Base-by-base conservation (phyloP, 73 alveolate genomes). In the Paramecium sexaurelia region DNA sequence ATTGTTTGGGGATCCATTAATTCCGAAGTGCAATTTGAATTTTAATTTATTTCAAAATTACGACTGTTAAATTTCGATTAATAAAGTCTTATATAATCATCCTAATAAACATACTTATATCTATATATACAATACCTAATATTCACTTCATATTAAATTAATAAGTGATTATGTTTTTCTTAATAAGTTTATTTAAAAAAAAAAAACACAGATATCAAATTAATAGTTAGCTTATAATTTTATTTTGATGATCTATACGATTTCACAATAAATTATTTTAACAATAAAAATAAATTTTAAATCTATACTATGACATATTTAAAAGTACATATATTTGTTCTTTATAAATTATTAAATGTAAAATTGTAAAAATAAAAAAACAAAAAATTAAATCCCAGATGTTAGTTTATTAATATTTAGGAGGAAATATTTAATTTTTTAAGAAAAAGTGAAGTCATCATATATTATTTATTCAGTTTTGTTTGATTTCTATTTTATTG, bases 1-100 rank as follows among this genome's bases (percentile, higher is more conserved):
- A 71, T 71, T 15, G 51, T 71, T 35, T 35, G 15, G 17, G 57
- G 56, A 37, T 35, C 55, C 86, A 71, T 32, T 71, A n/a, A 33
- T 19, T 71, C 35, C 43, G 83, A 61, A 61, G 83, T 61, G 83
- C 56, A 32, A 71, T 71, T 71, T 71, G 86, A 71, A 71, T 71
- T 51, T 51, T 51, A 17, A 51, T 71, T 71, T 27, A 71, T 35
- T 71, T 71, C 19, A 68, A 71, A 35, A 71, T 71, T 71, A 71
- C 37, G 56, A 71, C 86, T 71, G 86, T 71, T 71, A 71, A 71
- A 15, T 51, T 51, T 51, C 67, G 17, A 51, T 51, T 51, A 51
- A 51, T 17, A 51, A n/a, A n/a, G n/a, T n/a, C n/a, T n/a, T n/a
- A n/a, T n/a, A n/a, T n/a, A n/a, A n/a, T n/a, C 33, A 15, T 51